Base-by-base conservation (phyloP, 2,329 filamentous ascomycete genomes). In the Talaromyces sp. region DNA sequence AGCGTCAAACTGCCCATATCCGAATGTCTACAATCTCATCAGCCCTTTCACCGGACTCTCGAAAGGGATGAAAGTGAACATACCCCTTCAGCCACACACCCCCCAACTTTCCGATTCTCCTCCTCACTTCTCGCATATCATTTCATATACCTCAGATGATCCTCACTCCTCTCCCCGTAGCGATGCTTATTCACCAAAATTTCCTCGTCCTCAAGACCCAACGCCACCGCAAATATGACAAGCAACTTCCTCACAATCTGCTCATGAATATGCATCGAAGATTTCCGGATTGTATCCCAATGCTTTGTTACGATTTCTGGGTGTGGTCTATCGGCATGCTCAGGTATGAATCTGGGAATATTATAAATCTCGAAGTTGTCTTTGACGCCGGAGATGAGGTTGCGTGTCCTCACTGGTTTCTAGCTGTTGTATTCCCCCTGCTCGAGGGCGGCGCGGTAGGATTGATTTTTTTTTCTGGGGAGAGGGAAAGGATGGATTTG, bases 321-420 rank as follows among this genome's bases (percentile, higher is more conserved):
- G 5, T 38, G 53, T n/a, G 6, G 8, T 7, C 53, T 31, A 19
- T 56, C 31, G 29, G 53, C 53, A 34, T 56, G 53, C n/a, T 34
- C 31, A 17, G 53, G 29, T n/a, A 56, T 80, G 68, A 86, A 87
- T 68, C 88, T 88, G 62, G 84, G 83, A 5, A 87, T 82, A 69
- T 88, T 87, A 77, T 84, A 88, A 0, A 87, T 82, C 69, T 88
- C 82, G 29, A 86, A 78, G 66, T 87, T 87, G 69, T 88, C 85
- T 19, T 72, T 78, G 59, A 83, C 75, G 0, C 81, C 79, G 1
- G 53, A 29, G 53, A 56, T 56, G 6, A 56, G 27, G 29, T 56
- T 34, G 15, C 53, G 53, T 34, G 53, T 56, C 0, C 83, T 83
- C 2, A 80, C 73, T 0, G 83, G 83, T 51, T 83, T 79, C 68